Evolutionary conservation across 306 rosid species (phyloP).

Genomic region (Corylus americana): DNA sequence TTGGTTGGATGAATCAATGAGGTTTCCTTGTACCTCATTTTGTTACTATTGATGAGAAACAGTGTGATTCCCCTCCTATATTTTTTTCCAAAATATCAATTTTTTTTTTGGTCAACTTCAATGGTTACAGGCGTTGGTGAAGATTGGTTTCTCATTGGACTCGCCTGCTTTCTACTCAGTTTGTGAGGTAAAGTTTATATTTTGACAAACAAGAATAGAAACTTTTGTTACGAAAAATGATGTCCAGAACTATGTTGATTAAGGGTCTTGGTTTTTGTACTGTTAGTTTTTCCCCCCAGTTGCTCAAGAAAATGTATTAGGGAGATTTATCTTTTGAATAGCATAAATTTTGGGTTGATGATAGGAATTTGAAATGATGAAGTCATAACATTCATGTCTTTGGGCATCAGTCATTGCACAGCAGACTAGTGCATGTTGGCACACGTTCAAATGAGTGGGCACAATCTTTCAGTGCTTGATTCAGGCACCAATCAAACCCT

Average conservation of each 20-base stretch:
- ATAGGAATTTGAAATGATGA: neutral
- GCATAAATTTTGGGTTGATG: neutral
- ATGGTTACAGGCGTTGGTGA: constrained; percentile 63
- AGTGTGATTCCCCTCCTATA: neutral
- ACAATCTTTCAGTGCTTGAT: neutral
- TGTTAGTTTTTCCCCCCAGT: neutral
- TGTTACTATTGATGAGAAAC: constrained; percentile 13
- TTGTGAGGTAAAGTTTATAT: constrained; percentile 66
- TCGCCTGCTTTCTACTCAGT: constrained; percentile 86
- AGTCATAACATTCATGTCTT: neutral
- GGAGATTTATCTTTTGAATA: neutral
- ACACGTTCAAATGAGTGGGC: neutral
- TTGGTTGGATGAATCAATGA: neutral
- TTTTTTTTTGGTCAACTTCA: constrained; percentile 27
- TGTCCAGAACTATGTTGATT: neutral
- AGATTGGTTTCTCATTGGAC: constrained; percentile 84
- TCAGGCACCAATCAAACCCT: neutral
- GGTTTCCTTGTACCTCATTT: neutral
- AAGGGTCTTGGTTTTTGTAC: neutral
- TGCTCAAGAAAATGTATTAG: neutral
- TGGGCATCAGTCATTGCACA: neutral
- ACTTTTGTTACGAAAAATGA: constrained; percentile 2
- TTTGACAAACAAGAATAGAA: constrained; percentile 9
- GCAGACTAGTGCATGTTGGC: neutral
- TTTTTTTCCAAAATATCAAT: neutral